Conservation (phyloP, 352 stramenopile species). For the Pythium monospermum region DNA sequence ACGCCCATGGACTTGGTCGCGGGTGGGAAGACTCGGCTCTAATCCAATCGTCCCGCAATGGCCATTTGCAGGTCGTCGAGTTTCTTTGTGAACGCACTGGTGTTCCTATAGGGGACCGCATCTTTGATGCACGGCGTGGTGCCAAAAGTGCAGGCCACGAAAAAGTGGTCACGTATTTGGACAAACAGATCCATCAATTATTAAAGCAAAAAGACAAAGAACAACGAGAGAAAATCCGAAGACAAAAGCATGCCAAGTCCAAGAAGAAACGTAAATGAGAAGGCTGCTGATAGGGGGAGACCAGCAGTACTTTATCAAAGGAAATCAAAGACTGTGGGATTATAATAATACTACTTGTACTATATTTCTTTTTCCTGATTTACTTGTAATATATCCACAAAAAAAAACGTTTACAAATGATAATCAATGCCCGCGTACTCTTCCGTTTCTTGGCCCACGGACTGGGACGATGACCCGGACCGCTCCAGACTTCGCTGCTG, state of each 20-base stretch:
- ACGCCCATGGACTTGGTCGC: slow-evolving; percentile 5
- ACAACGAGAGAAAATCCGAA: slow-evolving; percentile 17
- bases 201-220: slow-evolving; percentile 12
- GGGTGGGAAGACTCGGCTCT: slow-evolving; percentile 22
- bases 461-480: slow-evolving; percentile 43
- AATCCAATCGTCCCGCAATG: slow-evolving; percentile 20
- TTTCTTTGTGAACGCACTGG: slow-evolving; percentile 15
- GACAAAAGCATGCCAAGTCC: slow-evolving; percentile 19
- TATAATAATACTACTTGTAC: not conserved
- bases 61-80: slow-evolving; percentile 20
- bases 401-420: slow-evolving; percentile 55
- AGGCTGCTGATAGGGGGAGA: not conserved
- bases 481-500: slow-evolving; percentile 60
- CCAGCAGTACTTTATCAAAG: not conserved
- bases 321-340: not conserved
- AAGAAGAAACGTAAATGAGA: slow-evolving; percentile 20
- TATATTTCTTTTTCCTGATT: not conserved
- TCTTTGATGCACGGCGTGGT: slow-evolving; percentile 16
- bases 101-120: slow-evolving; percentile 16
- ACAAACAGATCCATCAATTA: slow-evolving; percentile 15
- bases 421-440: slow-evolving; percentile 85
- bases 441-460: slow-evolving; percentile 70
- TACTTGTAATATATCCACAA: too few species aligned
- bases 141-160: slow-evolving; percentile 11
- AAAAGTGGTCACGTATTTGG: slow-evolving; percentile 12